Base-by-base conservation (phyloP, 1,284 basidiomycete species). In the Phlebopus sp. region DNA sequence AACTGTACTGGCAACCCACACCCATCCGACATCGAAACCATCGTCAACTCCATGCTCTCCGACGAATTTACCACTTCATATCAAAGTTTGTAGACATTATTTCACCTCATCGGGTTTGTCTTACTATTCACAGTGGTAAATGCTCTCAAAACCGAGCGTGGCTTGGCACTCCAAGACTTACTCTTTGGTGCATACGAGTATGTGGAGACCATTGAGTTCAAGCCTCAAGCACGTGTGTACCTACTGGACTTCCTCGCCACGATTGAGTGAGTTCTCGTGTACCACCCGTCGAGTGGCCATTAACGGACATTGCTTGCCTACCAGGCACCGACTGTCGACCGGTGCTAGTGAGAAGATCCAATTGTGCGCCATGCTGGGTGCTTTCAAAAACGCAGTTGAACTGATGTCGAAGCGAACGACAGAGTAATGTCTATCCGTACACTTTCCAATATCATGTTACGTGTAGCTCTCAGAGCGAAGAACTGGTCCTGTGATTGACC, bases 1-100 rank as follows among this genome's bases (percentile, higher is more conserved):
- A 91, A 89, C 55, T 99, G 96, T 64, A 99, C 97, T 0, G 97
- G 97, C 19, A 93, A 87, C 56, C 97, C 97, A 13, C 93, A 97
- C 63, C 97, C 97, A 0, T 78, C 81, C 21, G 96, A 99, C 67
- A 92, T 99, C 42, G 92, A 95, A 62, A 81, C 82, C 5, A 90
- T 99, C 25, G 90, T 99, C 30, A 87, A 93, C 57, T 92, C 89
- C 10, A 99, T 99, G 97, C 83, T 99, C 67, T 81, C 86, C 7
- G 93, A 97, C 59, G 96, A 98, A 59, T 99, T 99, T 59, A 94
- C 92, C 0, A 96, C 91, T 0, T 85, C 90, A 11, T 95, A 93
- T 64, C 81, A 86, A 56, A 83, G 94, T 97, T 57, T 55, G 85
- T 69, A 31, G 38, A 34, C 37, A n/a, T 37, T 39, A 21, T 1